Percentiles rank a stretch among this genome's conserved stretches.
phyloP scores from a whole-genome alignment of 1,139 yeast species.

The Yamadazyma atmosphaerica region DNA sequence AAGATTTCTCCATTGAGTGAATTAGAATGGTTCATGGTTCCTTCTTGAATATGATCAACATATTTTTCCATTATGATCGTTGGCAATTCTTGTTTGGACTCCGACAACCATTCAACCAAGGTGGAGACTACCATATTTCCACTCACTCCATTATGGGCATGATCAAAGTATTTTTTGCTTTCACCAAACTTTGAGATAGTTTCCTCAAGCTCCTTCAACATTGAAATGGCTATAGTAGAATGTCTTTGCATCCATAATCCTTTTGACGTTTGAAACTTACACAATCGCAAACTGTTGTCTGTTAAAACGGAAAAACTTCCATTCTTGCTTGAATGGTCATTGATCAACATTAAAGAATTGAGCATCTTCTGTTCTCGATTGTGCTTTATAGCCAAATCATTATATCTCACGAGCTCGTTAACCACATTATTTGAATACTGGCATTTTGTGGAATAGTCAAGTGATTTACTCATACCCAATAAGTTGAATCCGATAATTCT shows the following conservation, averaged over 20 bases:
- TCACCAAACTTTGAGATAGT: not conserved
- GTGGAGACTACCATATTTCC: conserved; percentile 35
- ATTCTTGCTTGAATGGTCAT: conserved; percentile 29
- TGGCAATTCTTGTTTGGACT: conserved; percentile 68
- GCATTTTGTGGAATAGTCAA: not conserved
- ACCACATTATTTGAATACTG: conserved; percentile 8
- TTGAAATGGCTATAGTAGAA: conserved; percentile 52
- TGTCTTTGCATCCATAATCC: conserved; percentile 63
- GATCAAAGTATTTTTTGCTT: not conserved
- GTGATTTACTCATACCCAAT: conserved; percentile 11
- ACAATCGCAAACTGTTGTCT: conserved; percentile 14
- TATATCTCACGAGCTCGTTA: conserved; percentile 42
- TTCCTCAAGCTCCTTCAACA: conserved; percentile 33
- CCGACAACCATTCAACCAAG: conserved; percentile 72
- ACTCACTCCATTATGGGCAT: conserved; percentile 1
- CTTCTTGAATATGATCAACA: conserved; percentile 44
- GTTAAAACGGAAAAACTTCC: not conserved
- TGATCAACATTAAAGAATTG: conserved; percentile 49
- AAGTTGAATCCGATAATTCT: conserved; percentile 20
- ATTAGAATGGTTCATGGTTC: conserved; percentile 4
- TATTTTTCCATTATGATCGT: conserved; percentile 55
- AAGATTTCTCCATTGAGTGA: conserved; percentile 1
- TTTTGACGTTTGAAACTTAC: conserved; percentile 52
- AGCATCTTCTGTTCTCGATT: conserved; percentile 48
- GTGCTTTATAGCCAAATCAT: conserved; percentile 34